Evolutionary conservation across 140 eudicot species (phyloP).

Genomic region (Artemisia princeps): DNA sequence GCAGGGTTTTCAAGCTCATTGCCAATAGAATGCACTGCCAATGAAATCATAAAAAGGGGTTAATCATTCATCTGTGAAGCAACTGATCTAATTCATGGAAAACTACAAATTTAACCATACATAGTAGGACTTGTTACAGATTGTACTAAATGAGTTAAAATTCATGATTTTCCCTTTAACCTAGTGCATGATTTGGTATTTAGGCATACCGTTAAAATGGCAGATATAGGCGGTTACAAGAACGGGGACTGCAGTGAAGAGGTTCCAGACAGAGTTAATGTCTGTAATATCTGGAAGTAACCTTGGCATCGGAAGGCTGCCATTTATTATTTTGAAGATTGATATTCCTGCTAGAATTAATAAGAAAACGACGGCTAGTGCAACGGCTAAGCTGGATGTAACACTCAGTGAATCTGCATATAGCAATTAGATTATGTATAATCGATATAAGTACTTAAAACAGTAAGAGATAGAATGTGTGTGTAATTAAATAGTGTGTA

Average conservation of each 20-base stretch:
- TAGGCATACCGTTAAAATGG: constrained; percentile 65
- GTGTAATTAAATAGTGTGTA: constrained; percentile 4
- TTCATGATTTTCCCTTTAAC: no score
- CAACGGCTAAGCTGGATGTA: constrained; percentile 70
- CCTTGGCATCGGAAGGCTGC: constrained; percentile 49
- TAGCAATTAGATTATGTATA: neutral
- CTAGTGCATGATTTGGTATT: neutral
- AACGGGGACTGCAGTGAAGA: constrained; percentile 78
- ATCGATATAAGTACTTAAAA: neutral
- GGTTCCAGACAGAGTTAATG: constrained; percentile 46
- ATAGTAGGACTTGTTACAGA: no score
- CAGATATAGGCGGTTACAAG: constrained; percentile 73
- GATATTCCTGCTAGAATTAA: constrained; percentile 46
- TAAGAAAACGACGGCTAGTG: constrained; percentile 61
- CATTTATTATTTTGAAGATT: constrained; percentile 36
- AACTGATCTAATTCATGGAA: neutral
- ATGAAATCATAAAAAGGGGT: constrained; percentile 8
- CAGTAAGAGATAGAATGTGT: neutral
- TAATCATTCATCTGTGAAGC: neutral
- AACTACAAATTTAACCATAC: no score
- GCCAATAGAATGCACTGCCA: constrained; percentile 66
- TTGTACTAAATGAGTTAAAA: no score
- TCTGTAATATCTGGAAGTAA: constrained; percentile 53
- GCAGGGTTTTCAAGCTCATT: constrained; percentile 68
- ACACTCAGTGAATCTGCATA: constrained; percentile 65